A percentile compares a stretch with the other conserved stretches of the same genome.
These are phyloP conservation scores for Paramecium biaurelia DNA, from an alignment of 73 alveolate species.

Conservation along the genomic window DNA sequence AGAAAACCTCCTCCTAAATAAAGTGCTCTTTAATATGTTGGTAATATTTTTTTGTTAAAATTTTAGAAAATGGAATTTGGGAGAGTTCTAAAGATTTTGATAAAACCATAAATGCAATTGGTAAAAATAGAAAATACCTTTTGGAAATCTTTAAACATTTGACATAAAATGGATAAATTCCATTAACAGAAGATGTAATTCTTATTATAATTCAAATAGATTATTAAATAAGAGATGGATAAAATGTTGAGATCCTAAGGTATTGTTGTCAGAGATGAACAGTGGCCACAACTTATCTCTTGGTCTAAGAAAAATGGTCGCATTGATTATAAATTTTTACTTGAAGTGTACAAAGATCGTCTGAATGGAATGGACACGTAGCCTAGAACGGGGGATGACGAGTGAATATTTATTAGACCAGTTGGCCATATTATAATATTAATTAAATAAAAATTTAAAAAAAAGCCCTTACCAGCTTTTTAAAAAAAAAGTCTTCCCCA, in stretches of 20 bases:
- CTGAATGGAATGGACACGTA: slow-evolving; percentile 60
- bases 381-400: slow-evolving; percentile 37
- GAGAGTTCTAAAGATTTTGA: slow-evolving; percentile 81
- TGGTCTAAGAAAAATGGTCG: slow-evolving; percentile 72
- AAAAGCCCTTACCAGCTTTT: slow-evolving; percentile 45
- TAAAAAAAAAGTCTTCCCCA: not conserved
- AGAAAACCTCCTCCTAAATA: not conserved
- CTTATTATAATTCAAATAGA: not conserved
- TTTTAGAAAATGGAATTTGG: slow-evolving; percentile 54
- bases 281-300: slow-evolving; percentile 67
- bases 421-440: not conserved
- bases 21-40: not conserved
- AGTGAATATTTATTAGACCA: not conserved
- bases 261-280: slow-evolving; percentile 65
- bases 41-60: not conserved
- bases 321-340: slow-evolving; percentile 74
- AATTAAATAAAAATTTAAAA: slow-evolving; percentile 6
- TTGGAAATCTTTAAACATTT: slow-evolving; percentile 69
- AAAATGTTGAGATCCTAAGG: slow-evolving; percentile 58
- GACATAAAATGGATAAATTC: slow-evolving; percentile 59
- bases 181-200: slow-evolving; percentile 65
- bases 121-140: slow-evolving; percentile 78
- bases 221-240: slow-evolving; percentile 43
- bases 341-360: slow-evolving; percentile 82
- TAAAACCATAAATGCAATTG: slow-evolving; percentile 67